A percentile compares a stretch with the other conserved stretches of the same genome.
Evolutionary conservation across 148 eudicot species (phyloP).

Genomic region (Fagopyrum homotropicum): DNA sequence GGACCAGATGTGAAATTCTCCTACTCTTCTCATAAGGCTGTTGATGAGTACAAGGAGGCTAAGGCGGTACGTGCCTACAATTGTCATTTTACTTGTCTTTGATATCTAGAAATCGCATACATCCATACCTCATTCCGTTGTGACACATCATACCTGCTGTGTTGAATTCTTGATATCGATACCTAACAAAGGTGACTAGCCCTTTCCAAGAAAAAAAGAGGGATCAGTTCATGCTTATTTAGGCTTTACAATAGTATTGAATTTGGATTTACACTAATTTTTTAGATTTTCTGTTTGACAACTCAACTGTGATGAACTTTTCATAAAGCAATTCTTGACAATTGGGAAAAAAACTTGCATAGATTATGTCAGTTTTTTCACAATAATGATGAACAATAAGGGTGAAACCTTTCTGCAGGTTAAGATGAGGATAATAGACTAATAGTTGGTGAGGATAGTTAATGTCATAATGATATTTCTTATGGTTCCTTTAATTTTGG

Average conservation of each 20-base stretch:
- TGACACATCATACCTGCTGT: no score
- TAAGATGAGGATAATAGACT: background rate
- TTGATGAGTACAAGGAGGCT: slow-evolving; percentile 70
- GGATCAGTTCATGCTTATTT: background rate
- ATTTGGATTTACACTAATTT: no score
- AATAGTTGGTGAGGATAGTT: background rate
- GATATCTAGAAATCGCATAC: no score
- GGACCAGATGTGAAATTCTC: slow-evolving; percentile 68
- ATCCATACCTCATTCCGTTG: no score
- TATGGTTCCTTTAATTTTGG: background rate
- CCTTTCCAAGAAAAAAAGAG: background rate
- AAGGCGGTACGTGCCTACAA: slow-evolving; percentile 49
- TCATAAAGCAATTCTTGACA: no score
- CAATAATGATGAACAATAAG: background rate
- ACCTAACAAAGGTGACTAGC: no score
- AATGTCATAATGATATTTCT: background rate
- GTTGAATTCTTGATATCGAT: no score
- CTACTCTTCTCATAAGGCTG: slow-evolving; percentile 79
- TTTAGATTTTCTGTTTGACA: no score
- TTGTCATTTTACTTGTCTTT: background rate
- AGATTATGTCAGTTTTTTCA: no score
- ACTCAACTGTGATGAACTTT: no score
- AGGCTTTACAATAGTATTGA: background rate
- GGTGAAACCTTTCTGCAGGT: background rate
- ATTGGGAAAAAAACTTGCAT: no score